These are phyloP conservation scores for Pyricularia sp. DNA, from an alignment of 2,329 filamentous ascomycete genomes.

Conservation along the genomic window DNA sequence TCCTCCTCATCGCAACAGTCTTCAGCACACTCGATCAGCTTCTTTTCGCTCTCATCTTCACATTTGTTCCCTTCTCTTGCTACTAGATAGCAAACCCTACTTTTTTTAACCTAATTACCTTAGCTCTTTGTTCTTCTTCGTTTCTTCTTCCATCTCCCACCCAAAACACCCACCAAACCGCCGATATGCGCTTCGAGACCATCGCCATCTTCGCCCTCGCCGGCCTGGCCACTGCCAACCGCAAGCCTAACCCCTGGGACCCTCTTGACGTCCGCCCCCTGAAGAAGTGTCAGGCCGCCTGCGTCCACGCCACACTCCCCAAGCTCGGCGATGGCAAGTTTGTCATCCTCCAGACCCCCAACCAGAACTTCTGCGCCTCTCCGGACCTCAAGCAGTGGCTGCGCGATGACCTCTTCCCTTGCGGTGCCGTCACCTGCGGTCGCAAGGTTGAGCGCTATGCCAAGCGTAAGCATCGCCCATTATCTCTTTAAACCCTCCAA, in stretches of 20 bases:
- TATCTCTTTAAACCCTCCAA: not conserved
- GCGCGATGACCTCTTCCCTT: not conserved
- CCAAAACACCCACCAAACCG: not conserved
- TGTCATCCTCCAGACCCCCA: not conserved
- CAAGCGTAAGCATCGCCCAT: not conserved
- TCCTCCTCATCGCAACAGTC: not conserved
- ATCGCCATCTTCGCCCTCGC: not conserved
- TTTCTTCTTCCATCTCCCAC: not conserved
- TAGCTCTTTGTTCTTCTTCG: too few species aligned
- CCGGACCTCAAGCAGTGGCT: not conserved
- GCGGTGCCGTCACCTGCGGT: not conserved
- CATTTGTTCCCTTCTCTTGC: not conserved
- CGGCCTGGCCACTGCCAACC: not conserved
- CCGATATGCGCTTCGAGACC: not conserved
- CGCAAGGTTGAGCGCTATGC: not conserved
- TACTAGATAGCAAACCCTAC: not conserved
- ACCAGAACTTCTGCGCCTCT: not conserved
- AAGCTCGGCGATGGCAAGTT: not conserved
- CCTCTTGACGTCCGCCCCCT: not conserved
- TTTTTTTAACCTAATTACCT: not conserved
- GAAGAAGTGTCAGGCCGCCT: not conserved
- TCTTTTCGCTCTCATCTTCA: not conserved
- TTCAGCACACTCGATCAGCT: not conserved
- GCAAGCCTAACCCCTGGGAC: not conserved
- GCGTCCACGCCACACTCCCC: not conserved